Base-by-base conservation (phyloP, 495 filamentous ascomycete species). In the Penicillium cinerascens region DNA sequence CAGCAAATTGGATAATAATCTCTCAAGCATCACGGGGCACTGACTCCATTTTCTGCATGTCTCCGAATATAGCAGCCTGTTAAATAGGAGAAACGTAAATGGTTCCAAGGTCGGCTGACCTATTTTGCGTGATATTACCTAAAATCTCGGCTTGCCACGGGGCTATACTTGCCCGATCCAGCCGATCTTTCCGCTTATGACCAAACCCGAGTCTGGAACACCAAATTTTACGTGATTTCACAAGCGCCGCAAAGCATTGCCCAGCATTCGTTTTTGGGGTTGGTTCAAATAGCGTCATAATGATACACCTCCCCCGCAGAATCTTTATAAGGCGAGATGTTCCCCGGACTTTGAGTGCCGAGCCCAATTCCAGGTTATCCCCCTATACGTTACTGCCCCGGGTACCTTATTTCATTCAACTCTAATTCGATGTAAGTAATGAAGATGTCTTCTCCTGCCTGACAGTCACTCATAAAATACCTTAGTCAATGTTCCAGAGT, bases 301-400 rank as follows among this genome's bases (percentile, higher is more conserved):
- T 49, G 55, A 58, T 58, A 50, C 39, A 18, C 50, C 23, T 23
- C 51, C 55, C 55, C 55, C 50, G 46, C 50, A 58, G 50, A 58
- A 42, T 47, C 38, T 46, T 46, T 54, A 58, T 42, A 58, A 54
- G 36, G 43, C 25, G 21, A 25, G 3, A 11, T 9, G 17, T 25
- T 44, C 44, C 47, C 46, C 55, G 42, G 42, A 45, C 48, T 18
- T 53, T 47, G 20, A 44, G 11, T 43, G 26, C 33, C 9, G 17
- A 42, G 7, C 9, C 45, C 18, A 23, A 20, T 46, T 23, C 35
- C 53, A 55, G 42, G 33, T 46, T 42, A 55, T 50, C 42, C 25
- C 22, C 11, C 44, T 37, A 10, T 37, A 4, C 22, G 11, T 18
- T 39, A 18, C 18, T 48, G 40, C 26, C 4, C 26, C 47, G 15